Evolutionary conservation across 2,329 filamentous ascomycete genomes (phyloP).

Genomic region (Colletotrichum viniferum): DNA sequence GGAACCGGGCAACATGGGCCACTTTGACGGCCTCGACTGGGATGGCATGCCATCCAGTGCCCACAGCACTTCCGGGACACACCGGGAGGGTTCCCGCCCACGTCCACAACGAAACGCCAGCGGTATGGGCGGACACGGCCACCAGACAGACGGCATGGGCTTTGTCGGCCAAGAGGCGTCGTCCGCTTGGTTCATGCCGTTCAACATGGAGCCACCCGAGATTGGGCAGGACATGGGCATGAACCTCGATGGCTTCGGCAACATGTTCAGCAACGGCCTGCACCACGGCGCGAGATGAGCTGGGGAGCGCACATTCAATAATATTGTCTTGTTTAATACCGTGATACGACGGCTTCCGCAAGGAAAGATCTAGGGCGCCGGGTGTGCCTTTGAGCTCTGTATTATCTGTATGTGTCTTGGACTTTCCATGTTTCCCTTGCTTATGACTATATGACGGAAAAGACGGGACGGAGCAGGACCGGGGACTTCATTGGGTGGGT

Average conservation of each 20-base stretch:
- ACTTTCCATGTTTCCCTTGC: neutral
- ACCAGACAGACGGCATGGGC: conserved; percentile 20
- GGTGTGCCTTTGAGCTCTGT: neutral
- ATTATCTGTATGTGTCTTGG: neutral
- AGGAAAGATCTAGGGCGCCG: neutral
- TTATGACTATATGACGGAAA: neutral
- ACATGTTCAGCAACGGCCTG: conserved; percentile 47
- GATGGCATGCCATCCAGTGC: conserved; percentile 40
- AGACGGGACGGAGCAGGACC: neutral
- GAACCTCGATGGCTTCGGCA: conserved; percentile 53
- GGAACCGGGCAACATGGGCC: conserved; percentile 44
- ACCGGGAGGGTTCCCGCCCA: conserved; percentile 16
- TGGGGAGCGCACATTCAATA: neutral
- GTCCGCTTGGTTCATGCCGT: conserved; percentile 90
- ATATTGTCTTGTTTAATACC: neutral
- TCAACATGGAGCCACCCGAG: conserved; percentile 83
- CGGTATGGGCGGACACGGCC: conserved; percentile 31
- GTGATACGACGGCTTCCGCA: neutral
- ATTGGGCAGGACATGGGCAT: conserved; percentile 52
- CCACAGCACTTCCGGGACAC: conserved; percentile 28
- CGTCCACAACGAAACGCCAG: conserved; percentile 28
- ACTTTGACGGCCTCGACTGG: conserved; percentile 49
- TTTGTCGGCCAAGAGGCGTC: conserved; percentile 48
- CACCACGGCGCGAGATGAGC: conserved; percentile 25
- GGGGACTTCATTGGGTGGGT: neutral